These are phyloP conservation scores for Hemisphaericaspora lyxosophila DNA, from an alignment of 1,139 yeast species.

Conservation along the genomic window DNA sequence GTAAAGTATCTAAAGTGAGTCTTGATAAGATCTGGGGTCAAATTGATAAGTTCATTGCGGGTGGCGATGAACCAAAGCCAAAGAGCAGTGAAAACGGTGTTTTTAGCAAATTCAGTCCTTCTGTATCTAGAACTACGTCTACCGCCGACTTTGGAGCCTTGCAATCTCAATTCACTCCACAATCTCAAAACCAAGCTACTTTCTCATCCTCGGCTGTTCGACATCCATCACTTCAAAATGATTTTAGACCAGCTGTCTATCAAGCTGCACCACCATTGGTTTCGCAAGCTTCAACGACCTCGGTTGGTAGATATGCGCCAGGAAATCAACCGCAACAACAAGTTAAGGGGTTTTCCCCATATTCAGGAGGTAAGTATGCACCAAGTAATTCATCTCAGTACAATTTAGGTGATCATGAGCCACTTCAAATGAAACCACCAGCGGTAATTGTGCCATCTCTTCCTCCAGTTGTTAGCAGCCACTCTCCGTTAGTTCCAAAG, in stretches of 20 bases:
- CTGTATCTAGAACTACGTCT: slow-evolving; percentile 55
- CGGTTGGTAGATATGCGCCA: slow-evolving; percentile 22
- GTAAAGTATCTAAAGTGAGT: slow-evolving; percentile 70
- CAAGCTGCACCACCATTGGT: slow-evolving; percentile 15
- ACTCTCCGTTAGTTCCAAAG: slow-evolving; percentile 9
- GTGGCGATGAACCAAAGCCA: slow-evolving; percentile 69
- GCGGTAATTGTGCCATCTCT: background rate
- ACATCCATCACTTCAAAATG: background rate
- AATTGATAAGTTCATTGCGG: slow-evolving; percentile 87
- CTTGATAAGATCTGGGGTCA: slow-evolving; percentile 87
- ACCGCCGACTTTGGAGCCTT: slow-evolving; percentile 40
- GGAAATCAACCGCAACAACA: slow-evolving; percentile 4
- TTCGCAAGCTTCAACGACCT: slow-evolving; percentile 16
- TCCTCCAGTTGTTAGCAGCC: slow-evolving; percentile 1
- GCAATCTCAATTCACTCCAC: slow-evolving; percentile 8
- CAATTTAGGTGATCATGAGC: slow-evolving; percentile 15
- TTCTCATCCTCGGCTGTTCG: background rate
- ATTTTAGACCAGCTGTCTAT: background rate
- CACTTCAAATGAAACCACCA: background rate
- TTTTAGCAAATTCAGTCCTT: slow-evolving; percentile 73
- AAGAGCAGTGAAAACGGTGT: slow-evolving; percentile 50
- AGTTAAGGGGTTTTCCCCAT: slow-evolving; percentile 1
- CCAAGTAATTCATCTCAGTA: slow-evolving; percentile 28
- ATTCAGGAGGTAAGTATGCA: slow-evolving; percentile 22
- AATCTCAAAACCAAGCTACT: background rate